These are phyloP conservation scores for Dichotomopilus funicola DNA, from an alignment of 2,329 filamentous ascomycete species.

Conservation along the genomic window DNA sequence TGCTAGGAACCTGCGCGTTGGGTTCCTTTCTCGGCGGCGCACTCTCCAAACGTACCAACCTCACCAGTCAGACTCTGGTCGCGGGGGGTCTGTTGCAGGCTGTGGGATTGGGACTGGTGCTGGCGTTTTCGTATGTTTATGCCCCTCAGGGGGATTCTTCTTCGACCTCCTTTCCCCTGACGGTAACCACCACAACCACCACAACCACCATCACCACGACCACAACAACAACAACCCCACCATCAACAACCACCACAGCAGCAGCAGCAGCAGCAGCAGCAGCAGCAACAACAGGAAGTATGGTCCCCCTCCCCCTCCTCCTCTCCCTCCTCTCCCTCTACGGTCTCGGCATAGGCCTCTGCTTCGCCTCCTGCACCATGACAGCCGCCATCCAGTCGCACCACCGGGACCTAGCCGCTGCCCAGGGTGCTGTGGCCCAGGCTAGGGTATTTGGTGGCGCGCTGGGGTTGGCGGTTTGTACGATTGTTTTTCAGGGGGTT, in stretches of 20 bases:
- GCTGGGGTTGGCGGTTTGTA: conserved; percentile 52
- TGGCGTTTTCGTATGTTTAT: conserved; percentile 25
- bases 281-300: too few relatives aligned
- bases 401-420: conserved; percentile 46
- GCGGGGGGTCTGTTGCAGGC: conserved; percentile 45
- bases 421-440: conserved; percentile 55
- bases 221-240: too few relatives aligned
- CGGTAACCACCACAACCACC: too few relatives aligned
- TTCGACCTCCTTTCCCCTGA: neutral
- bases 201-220: too few relatives aligned
- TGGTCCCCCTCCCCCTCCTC: neutral
- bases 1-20: conserved; percentile 50
- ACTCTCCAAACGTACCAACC: conserved; percentile 47
- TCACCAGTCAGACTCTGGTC: conserved; percentile 46
- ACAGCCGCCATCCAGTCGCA: conserved; percentile 49
- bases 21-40: conserved; percentile 51
- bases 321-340: conserved; percentile 48
- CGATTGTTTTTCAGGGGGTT: conserved; percentile 49
- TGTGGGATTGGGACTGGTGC: conserved; percentile 44
- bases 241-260: too few relatives aligned
- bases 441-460: conserved; percentile 54
- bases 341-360: conserved; percentile 53
- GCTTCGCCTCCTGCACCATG: conserved; percentile 51
- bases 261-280: too few relatives aligned
- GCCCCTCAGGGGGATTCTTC: neutral